Percentiles rank a stretch among this genome's conserved stretches.
Evolutionary conservation across 2,329 filamentous ascomycete species (phyloP).

Genomic region (Penicillium glabrum): DNA sequence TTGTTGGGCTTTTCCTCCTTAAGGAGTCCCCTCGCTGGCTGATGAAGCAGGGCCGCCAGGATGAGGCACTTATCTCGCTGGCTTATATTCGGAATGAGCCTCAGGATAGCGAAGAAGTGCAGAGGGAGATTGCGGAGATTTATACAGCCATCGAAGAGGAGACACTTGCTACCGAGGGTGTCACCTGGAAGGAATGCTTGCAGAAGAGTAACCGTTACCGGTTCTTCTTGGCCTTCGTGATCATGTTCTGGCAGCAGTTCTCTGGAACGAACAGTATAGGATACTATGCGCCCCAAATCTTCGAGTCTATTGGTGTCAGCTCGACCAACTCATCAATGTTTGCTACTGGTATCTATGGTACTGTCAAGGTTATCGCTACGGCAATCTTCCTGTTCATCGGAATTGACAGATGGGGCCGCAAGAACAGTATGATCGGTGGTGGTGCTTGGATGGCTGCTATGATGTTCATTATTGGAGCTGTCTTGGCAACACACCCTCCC

Average conservation of each 20-base stretch:
- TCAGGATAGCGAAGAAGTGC: slow-evolving; percentile 24
- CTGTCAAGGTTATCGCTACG: slow-evolving; percentile 39
- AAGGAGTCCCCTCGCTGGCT: slow-evolving; percentile 56
- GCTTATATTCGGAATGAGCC: slow-evolving; percentile 38
- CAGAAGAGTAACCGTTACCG: slow-evolving; percentile 39
- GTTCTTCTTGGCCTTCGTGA: slow-evolving; percentile 35
- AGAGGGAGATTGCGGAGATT: slow-evolving; percentile 41
- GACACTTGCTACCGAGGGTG: slow-evolving; percentile 38
- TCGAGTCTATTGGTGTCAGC: slow-evolving; percentile 36
- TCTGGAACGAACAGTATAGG: slow-evolving; percentile 41
- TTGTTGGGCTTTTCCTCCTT: slow-evolving; percentile 52
- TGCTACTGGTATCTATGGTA: slow-evolving; percentile 40
- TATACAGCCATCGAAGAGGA: slow-evolving; percentile 44
- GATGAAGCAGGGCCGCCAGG: slow-evolving; percentile 51
- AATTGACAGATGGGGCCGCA: slow-evolving; percentile 41
- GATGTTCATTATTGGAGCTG: slow-evolving; percentile 41
- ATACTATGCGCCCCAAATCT: slow-evolving; percentile 42
- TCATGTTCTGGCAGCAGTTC: slow-evolving; percentile 46
- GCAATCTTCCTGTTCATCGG: slow-evolving; percentile 37
- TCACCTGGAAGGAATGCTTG: slow-evolving; percentile 43
- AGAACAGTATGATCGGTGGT: slow-evolving; percentile 35
- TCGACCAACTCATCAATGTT: slow-evolving; percentile 35
- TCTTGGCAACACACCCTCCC: slow-evolving; percentile 34
- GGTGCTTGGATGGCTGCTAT: slow-evolving; percentile 36
- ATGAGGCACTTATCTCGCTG: slow-evolving; percentile 43